Percentiles rank a stretch among this genome's conserved stretches.
These are phyloP conservation scores for Ustanciosporium gigantosporum DNA, from an alignment of 1,284 basidiomycete species.

Conservation along the genomic window DNA sequence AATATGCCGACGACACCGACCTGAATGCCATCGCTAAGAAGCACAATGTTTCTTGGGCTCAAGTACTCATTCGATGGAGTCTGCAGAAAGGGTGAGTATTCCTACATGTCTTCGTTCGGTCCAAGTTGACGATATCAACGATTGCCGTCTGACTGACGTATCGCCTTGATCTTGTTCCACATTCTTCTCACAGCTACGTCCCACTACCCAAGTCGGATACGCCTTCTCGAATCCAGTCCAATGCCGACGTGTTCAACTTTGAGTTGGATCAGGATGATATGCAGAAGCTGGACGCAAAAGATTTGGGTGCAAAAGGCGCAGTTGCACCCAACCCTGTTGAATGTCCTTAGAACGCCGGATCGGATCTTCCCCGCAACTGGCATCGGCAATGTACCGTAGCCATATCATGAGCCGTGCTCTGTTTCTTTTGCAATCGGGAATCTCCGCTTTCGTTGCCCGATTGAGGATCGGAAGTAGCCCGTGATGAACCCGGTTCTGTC, in stretches of 20 bases:
- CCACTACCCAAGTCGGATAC: conserved; percentile 47
- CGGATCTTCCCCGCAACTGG: no score
- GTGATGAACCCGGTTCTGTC: no score
- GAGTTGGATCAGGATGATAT: conserved; percentile 38
- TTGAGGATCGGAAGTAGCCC: no score
- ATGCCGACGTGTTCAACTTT: conserved; percentile 35
- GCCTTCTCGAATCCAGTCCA: conserved; percentile 28
- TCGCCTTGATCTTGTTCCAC: not conserved
- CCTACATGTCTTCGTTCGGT: not conserved
- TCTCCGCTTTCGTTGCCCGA: no score
- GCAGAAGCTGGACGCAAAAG: conserved; percentile 23
- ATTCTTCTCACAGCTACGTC: conserved; percentile 6
- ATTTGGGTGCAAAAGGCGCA: conserved; percentile 24
- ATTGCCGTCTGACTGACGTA: no score
- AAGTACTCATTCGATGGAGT: conserved; percentile 33
- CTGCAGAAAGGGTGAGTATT: conserved; percentile 22
- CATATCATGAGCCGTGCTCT: no score
- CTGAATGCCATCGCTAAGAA: conserved; percentile 25
- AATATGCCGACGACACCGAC: conserved; percentile 19
- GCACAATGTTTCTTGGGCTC: conserved; percentile 31
- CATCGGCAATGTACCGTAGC: no score
- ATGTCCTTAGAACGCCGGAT: conserved; percentile 4
- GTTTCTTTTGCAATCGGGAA: no score
- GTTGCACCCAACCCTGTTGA: conserved; percentile 34
- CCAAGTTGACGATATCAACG: not conserved